These are phyloP conservation scores for Melastoma malabathricum DNA, from an alignment of 345 rosid species.

Conservation along the genomic window DNA sequence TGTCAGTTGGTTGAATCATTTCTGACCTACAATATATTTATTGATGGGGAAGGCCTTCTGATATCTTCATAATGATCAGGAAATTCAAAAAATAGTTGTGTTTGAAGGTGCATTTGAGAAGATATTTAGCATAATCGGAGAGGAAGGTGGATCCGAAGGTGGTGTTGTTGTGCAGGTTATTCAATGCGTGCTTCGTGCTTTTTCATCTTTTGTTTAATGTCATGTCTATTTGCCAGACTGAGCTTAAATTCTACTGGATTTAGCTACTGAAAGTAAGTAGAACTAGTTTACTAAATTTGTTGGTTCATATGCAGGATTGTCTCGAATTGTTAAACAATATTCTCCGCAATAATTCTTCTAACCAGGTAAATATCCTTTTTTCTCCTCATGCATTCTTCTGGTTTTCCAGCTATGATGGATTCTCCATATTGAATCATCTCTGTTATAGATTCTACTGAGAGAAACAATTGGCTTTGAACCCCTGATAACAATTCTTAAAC, in stretches of 20 bases:
- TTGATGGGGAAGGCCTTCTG: conserved; percentile 1
- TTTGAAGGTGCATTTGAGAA: conserved; percentile 98
- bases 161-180: conserved; percentile 98
- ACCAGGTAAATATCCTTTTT: conserved; percentile 47
- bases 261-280: no score
- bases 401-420: conserved; percentile 13
- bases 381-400: background rate
- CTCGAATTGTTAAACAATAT: conserved; percentile 86
- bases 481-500: conserved; percentile 56
- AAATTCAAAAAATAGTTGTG: conserved; percentile 95
- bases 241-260: no score
- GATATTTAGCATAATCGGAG: conserved; percentile 77
- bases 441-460: conserved; percentile 59
- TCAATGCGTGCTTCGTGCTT: background rate
- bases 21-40: no score
- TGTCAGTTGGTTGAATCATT: background rate
- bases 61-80: conserved; percentile 25
- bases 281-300: background rate
- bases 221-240: no score
- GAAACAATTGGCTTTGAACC: conserved; percentile 93
- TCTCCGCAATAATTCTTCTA: conserved; percentile 68
- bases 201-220: background rate
- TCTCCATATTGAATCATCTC: background rate
- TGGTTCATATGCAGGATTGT: conserved; percentile 50
- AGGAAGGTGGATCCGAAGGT: conserved; percentile 97